A percentile compares a stretch with the other conserved stretches of the same genome.
Conservation (phyloP, 352 stramenopile species). For the Thalassiosira exigua region DNA sequence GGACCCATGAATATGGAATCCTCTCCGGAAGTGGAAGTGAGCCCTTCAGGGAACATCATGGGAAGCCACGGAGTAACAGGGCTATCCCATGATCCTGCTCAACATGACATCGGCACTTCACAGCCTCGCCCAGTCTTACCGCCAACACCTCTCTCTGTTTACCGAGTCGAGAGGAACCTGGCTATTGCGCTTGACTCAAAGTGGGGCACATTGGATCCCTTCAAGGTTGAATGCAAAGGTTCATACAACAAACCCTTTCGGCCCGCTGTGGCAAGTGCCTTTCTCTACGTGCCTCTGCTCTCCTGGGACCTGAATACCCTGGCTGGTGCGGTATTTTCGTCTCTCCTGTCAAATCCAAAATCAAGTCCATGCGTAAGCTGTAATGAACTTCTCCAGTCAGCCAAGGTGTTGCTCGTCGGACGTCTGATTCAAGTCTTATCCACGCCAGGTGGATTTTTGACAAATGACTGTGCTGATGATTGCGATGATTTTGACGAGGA, state of each 20-base stretch:
- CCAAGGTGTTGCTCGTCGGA: constrained; percentile 67
- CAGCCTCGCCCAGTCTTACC: constrained; percentile 35
- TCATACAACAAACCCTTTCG: constrained; percentile 62
- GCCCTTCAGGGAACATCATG: constrained; percentile 15
- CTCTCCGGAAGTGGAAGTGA: constrained; percentile 52
- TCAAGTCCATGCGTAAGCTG: constrained; percentile 47
- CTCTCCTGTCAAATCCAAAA: constrained; percentile 65
- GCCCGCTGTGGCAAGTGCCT: constrained; percentile 75
- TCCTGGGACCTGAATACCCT: constrained; percentile 84
- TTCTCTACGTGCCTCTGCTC: constrained; percentile 81
- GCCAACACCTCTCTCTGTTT: constrained; percentile 55
- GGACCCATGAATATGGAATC: constrained; percentile 49
- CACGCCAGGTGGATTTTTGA: constrained; percentile 72
- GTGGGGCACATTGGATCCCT: constrained; percentile 78
- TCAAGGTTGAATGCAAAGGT: constrained; percentile 27
- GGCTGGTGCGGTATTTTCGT: constrained; percentile 80
- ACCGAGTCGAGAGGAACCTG: constrained; percentile 51
- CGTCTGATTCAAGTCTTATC: constrained; percentile 78
- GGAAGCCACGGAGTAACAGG: constrained; percentile 23
- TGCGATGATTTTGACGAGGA: constrained; percentile 73
- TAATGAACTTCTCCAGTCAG: constrained; percentile 67
- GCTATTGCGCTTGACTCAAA: constrained; percentile 31
- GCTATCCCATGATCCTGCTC: constrained; percentile 21
- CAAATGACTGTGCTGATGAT: constrained; percentile 43
- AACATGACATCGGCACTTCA: constrained; percentile 4